Conservation (phyloP, 1,284 basidiomycete genomes). For the Mycosarcoma maydis region DNA sequence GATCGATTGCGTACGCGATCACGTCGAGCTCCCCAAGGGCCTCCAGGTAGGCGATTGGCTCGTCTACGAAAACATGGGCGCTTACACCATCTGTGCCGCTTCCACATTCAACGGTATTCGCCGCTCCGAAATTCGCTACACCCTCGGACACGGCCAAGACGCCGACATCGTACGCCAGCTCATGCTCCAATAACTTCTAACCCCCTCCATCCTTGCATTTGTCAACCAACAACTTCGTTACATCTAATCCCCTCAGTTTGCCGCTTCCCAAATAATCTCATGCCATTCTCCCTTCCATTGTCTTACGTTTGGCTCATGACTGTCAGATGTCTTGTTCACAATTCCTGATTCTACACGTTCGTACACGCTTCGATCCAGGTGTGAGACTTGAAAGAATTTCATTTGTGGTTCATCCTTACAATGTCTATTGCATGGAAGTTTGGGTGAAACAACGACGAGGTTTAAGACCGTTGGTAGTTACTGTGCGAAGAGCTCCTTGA, state of each 20-base stretch:
- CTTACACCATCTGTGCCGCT: conserved; percentile 90
- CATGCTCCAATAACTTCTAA: conserved; percentile 19
- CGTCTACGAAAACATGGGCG: conserved; percentile 89
- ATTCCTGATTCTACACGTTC: too few relatives aligned
- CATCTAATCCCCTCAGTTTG: background rate
- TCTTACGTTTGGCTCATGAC: too few relatives aligned
- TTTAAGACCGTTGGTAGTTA: too few relatives aligned
- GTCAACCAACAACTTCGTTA: background rate
- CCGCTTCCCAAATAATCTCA: background rate
- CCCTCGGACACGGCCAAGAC: conserved; percentile 61
- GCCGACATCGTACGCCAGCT: conserved; percentile 35
- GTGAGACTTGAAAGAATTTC: too few relatives aligned
- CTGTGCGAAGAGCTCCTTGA: conserved; percentile 59
- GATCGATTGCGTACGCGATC: conserved; percentile 74
- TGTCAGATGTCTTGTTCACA: too few relatives aligned
- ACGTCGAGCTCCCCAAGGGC: conserved; percentile 55
- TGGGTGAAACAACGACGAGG: too few relatives aligned
- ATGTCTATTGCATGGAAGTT: too few relatives aligned
- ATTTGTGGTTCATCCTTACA: too few relatives aligned
- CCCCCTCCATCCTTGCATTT: too few relatives aligned
- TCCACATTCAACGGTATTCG: conserved; percentile 82
- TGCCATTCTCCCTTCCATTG: too few relatives aligned
- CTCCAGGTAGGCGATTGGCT: conserved; percentile 81
- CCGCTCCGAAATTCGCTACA: conserved; percentile 68
- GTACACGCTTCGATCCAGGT: too few relatives aligned